Evolutionary conservation across 441 rosid species (phyloP), one percentile per base, ranked within the genome.

Genomic region (Pelargonium citronellum): DNA sequence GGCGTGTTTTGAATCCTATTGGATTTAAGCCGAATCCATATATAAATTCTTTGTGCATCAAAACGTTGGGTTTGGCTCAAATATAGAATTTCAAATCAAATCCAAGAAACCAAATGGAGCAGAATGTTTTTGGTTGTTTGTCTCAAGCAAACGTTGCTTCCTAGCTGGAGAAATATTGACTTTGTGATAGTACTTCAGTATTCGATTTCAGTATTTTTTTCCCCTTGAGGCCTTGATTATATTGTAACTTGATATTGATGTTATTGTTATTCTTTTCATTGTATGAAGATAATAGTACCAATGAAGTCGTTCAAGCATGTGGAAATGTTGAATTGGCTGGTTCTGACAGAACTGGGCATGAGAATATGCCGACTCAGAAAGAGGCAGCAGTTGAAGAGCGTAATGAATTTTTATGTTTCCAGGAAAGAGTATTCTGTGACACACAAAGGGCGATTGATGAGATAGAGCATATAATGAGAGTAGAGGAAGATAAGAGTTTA

Each of bases 401-500:
- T 74, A 39, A 64, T 41, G 80, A 73, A 30, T 51, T 53, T 51
- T 13, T 15, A 71, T 74, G 71, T 44, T 49, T 51, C 20, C 64
- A 0, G 44, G 81, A 71, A 13, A 68, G 34, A 67, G 71, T 71
- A 67, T 43, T 77, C 65, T 66, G 73, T 49, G 77, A 74, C 13
- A 72, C 80, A 1, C 79, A 71, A 58, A 51, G 53, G 70, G 69
- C 30, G 34, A 73, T 82, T 5, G 69, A 73, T 72, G 86, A 81
- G 77, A 80, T 80, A 44, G 83, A 77, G 49, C 74, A 73, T 66
- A 72, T 80, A 46, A 76, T 68, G 77, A 64, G 37, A 70, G 61
- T 20, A 47, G 84, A 82, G 53, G 82, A 77, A 63, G 73, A 70
- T 66, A 76, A 64, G 4, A 53, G 71, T 68, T 47, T 71, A 24